Conservation (phyloP, 257 asterid species). For the Datura wrightii region DNA sequence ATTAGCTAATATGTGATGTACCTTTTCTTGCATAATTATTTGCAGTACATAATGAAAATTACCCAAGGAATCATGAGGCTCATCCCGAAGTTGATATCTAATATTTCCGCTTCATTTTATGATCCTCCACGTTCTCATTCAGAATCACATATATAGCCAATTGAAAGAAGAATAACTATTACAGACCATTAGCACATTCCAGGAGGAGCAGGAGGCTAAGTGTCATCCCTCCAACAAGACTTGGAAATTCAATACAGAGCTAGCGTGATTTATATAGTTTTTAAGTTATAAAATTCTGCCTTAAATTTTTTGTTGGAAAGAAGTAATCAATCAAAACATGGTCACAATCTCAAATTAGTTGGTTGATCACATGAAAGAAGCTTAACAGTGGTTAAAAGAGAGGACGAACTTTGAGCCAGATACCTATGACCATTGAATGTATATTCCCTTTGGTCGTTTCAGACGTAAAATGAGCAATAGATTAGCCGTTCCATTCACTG, state of each 20-base stretch:
- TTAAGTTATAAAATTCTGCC: neutral
- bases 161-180: too few relatives aligned
- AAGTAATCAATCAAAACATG: neutral
- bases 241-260: neutral
- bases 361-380: conserved; percentile 1
- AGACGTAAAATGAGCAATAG: neutral
- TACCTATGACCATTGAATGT: neutral
- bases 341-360: neutral
- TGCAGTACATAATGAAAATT: conserved; percentile 1
- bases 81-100: neutral
- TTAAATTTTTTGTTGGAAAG: neutral
- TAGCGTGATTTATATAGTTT: neutral
- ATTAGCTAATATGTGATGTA: neutral
- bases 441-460: neutral
- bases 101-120: neutral
- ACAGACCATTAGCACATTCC: too few relatives aligned
- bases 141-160: neutral
- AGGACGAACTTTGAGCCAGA: conserved; percentile 5
- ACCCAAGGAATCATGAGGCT: neutral
- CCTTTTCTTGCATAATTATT: neutral
- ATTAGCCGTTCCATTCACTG: too few relatives aligned
- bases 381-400: neutral
- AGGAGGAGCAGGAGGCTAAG: too few relatives aligned
- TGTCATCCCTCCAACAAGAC: too few relatives aligned
- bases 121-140: neutral